phyloP scores from a whole-genome alignment of 352 stramenopile species.

The Phytophthora europaea region DNA sequence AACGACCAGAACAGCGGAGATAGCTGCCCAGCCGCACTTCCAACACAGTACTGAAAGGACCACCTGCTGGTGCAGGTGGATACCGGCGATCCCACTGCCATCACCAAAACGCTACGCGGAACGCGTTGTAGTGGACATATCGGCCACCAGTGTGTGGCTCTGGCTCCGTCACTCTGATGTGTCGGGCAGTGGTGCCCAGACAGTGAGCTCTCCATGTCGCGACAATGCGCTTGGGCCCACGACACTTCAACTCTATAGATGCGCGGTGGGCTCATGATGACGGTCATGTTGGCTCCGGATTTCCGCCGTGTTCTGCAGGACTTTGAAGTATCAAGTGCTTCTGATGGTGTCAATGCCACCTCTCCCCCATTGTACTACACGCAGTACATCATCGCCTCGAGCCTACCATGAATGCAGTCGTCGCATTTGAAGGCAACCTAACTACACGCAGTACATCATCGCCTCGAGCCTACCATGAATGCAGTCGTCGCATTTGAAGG shows the following conservation, averaged over 20 bases:
- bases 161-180: slow-evolving; percentile 7
- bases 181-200: not conserved
- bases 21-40: not conserved
- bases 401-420: not conserved
- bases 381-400: too few relatives aligned
- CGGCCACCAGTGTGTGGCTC: not conserved
- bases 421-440: not conserved
- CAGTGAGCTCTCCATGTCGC: not conserved
- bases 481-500: not conserved
- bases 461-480: not conserved
- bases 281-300: not conserved
- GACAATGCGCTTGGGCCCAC: not conserved
- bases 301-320: slow-evolving; percentile 2
- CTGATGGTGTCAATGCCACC: not conserved
- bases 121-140: slow-evolving; percentile 6
- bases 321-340: not conserved
- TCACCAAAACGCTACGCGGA: slow-evolving; percentile 1
- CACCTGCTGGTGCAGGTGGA: not conserved
- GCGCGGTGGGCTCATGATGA: not conserved
- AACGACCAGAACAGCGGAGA: not conserved
- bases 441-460: not conserved
- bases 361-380: not conserved
- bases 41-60: slow-evolving; percentile 9
- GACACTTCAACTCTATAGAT: not conserved
- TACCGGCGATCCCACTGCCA: slow-evolving; percentile 11